Evolutionary conservation across 2,329 filamentous ascomycete species (phyloP), one percentile per base, ranked within the genome.

Genomic region (Cyphellophora europaea): DNA sequence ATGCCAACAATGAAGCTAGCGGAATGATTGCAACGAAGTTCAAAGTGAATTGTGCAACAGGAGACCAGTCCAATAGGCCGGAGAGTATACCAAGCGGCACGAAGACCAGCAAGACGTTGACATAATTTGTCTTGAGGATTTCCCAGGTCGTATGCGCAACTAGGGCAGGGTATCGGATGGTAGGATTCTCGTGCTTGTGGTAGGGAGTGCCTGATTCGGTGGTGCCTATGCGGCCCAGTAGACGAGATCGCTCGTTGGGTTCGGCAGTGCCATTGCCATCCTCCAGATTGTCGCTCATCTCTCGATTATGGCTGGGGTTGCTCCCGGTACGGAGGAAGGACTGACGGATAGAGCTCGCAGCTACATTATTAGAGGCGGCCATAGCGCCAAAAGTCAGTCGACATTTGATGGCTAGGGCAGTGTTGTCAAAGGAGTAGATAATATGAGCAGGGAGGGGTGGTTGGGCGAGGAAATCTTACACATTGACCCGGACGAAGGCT

Each of bases 11-110:
- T 2, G 72, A 71, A 5, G 74, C 74, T 35, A 79, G 59, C 4
- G 74, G 74, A 28, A 79, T 66, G 47, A 79, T 79, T 33, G 74
- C 74, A 40, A 79, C 61, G 56, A 79, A 79, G 55, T 79, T 79
- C 49, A 79, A 60, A 28, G 67, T 50, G 53, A 79, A 79, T 41
- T 77, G 64, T n/a, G 65, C 62, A 3, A 68, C 71, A 1, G 74
- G 67, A 45, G 68, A 62, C 66, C 72, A 73, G 14, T 59, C 53
- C 37, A 77, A 35, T 80, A 67, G 45, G 79, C 70, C 73, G 16
- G 75, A 61, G 31, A 76, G 52, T 47, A 80, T 79, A 36, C 76
- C 76, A 23, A 75, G 53, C 3, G 76, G 76, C n/a, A 79, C 74
- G 47, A 78, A 78, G 43, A 79, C 58, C 35, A 80, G 65, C 13